Evolutionary conservation across 2,329 filamentous ascomycete species (phyloP).

Genomic region (Ophiobolus disseminans): DNA sequence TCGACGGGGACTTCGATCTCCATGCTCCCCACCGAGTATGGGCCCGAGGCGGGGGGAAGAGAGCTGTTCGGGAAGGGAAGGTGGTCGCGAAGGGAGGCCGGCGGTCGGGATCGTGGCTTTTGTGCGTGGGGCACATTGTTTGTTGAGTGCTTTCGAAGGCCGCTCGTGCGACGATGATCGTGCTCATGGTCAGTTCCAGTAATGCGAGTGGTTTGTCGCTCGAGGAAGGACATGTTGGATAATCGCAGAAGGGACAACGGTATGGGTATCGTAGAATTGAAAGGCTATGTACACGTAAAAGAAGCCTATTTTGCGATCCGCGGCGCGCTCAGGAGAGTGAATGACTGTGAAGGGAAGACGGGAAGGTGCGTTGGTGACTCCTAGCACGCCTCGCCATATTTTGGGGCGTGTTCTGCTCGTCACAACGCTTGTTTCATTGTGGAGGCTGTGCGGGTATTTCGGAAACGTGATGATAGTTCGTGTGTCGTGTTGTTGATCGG

Average conservation of each 20-base stretch:
- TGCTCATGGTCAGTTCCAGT: slow-evolving; percentile 27
- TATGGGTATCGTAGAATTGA: neutral
- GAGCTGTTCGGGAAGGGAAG: slow-evolving; percentile 53
- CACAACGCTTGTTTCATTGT: neutral
- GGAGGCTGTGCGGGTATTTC: neutral
- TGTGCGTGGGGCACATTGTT: slow-evolving; percentile 52
- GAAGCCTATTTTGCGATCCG: neutral
- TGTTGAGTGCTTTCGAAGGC: slow-evolving; percentile 22
- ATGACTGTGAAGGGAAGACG: neutral
- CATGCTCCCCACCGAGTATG: slow-evolving; percentile 59
- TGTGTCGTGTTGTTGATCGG: neutral
- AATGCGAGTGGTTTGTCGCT: slow-evolving; percentile 38
- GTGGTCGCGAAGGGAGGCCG: slow-evolving; percentile 57
- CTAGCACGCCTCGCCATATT: neutral
- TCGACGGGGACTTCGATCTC: slow-evolving; percentile 62
- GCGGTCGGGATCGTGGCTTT: slow-evolving; percentile 57
- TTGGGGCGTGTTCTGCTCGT: neutral
- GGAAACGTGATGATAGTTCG: slow-evolving; percentile 1
- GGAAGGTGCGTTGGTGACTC: neutral
- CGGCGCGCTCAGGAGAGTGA: neutral
- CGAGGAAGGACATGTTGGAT: slow-evolving; percentile 34
- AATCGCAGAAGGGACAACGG: neutral
- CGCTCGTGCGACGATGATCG: slow-evolving; percentile 26
- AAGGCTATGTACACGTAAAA: neutral
- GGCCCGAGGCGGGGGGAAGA: slow-evolving; percentile 60